These are phyloP conservation scores for Sinapis alba DNA, from an alignment of 441 rosid species.

Conservation along the genomic window DNA sequence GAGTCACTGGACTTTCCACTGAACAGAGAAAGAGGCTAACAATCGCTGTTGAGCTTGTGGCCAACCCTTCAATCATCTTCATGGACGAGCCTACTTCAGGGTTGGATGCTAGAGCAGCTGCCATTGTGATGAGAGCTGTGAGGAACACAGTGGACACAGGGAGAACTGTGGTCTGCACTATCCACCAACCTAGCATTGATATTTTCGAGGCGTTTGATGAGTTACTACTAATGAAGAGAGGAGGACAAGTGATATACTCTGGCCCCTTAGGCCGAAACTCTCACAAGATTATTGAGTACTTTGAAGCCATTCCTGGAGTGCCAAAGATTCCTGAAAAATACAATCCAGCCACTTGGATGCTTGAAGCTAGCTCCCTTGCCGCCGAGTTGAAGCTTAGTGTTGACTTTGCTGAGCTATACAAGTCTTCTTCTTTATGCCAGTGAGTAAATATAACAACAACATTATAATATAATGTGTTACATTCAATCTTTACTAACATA, in stretches of 20 bases:
- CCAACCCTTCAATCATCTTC: slow-evolving; percentile 77
- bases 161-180: slow-evolving; percentile 74
- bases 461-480: not conserved
- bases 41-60: slow-evolving; percentile 76
- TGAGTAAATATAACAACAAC: slow-evolving; percentile 40
- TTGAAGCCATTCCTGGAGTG: slow-evolving; percentile 70
- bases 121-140: slow-evolving; percentile 79
- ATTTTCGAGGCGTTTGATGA: slow-evolving; percentile 76
- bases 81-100: slow-evolving; percentile 88
- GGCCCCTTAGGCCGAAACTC: slow-evolving; percentile 70
- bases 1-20: slow-evolving; percentile 67
- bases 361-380: slow-evolving; percentile 72
- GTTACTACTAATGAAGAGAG: slow-evolving; percentile 71
- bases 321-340: slow-evolving; percentile 65
- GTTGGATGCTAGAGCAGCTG: slow-evolving; percentile 81
- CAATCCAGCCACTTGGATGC: slow-evolving; percentile 86
- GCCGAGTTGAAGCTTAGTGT: slow-evolving; percentile 66
- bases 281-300: slow-evolving; percentile 68
- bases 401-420: slow-evolving; percentile 63
- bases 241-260: slow-evolving; percentile 71
- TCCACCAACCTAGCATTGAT: slow-evolving; percentile 79
- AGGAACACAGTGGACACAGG: slow-evolving; percentile 74
- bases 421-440: slow-evolving; percentile 58
- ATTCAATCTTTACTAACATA: not conserved
- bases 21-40: slow-evolving; percentile 75